phyloP scores from a whole-genome alignment of 257 asterid species.

The Solanum rostratum region DNA sequence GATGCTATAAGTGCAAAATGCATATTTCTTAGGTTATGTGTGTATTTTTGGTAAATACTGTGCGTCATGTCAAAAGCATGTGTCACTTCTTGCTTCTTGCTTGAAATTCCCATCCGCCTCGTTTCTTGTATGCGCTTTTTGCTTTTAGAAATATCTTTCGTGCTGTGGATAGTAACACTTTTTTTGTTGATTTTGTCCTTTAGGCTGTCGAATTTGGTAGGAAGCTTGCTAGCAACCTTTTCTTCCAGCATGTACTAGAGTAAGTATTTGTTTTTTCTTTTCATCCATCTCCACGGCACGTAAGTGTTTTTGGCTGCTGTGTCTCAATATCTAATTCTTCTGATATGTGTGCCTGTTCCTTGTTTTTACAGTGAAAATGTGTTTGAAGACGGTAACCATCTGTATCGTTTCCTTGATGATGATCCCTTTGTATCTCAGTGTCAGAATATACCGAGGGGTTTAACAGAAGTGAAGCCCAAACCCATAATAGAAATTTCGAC shows the following conservation, averaged over 20 bases:
- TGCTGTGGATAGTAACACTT: background rate
- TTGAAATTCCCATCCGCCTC: background rate
- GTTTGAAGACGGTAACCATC: conserved; percentile 68
- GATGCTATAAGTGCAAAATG: background rate
- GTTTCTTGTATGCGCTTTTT: background rate
- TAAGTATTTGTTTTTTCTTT: conserved; percentile 28
- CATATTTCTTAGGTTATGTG: background rate
- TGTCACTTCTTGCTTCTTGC: background rate
- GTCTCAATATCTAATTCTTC: background rate
- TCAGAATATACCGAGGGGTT: conserved; percentile 84
- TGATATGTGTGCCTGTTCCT: background rate
- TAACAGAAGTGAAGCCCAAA: conserved; percentile 67
- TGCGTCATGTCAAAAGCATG: background rate
- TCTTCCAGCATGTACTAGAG: conserved; percentile 63
- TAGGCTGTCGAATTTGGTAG: conserved; percentile 91
- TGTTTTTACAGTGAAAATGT: conserved; percentile 40
- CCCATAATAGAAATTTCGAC: conserved; percentile 71
- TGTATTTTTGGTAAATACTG: background rate
- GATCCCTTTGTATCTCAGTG: conserved; percentile 68
- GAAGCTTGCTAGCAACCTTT: conserved; percentile 62
- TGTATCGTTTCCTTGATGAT: conserved; percentile 82
- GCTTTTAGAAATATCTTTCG: background rate
- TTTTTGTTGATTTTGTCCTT: conserved; percentile 9
- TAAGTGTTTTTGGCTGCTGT: background rate
- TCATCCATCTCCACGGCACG: background rate